Evolutionary conservation across 169 alveolate species (phyloP), one percentile per base, ranked within the genome.

Genomic region (Blepharisma undulans): DNA sequence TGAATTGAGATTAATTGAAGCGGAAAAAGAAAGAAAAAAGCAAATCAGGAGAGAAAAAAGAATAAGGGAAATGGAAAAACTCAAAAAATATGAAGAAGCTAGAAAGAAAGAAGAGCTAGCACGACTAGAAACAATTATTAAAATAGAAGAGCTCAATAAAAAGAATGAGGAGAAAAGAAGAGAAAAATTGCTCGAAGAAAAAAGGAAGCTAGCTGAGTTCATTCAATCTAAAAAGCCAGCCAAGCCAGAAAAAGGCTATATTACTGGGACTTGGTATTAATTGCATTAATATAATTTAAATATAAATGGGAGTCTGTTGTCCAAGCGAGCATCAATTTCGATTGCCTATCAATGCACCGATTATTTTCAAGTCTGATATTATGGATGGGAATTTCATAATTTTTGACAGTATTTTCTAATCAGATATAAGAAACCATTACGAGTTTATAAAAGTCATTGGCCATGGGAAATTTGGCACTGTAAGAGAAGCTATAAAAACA

Each of bases 391-490:
- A 48, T 48, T 48, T 48, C 66, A 74, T 74, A 1, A 74, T 48
- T 48, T 48, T 48, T 5, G 66, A 48, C 66, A 48, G 87, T 27
- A 32, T n/a, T 33, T 48, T 48, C 66, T 48, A 48, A 48, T 48
- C 66, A 48, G 66, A 48, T 48, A 84, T 84, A 33, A 33, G 36
- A 34, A 60, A 22, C 36, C 60, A 79, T 10, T 79, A 79, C 18
- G 61, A 79, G 12, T 79, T 79, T 33, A 10, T 79, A 3, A 79
- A 79, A 79, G 87, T 79, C 12, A 79, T 79, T n/a, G 87, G 87
- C 7, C 87, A 79, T 79, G 87, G 87, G 0, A 27, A 79, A 27
- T 79, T 79, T 32, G 87, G 87, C 29, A 79, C 87, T 4, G 87
- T 79, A 27, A 79, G 87, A 79, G 66, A 61, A 29, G 87, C 87